phyloP scores from a whole-genome alignment of 306 rosid species.

The Prinsepia uniflora region DNA sequence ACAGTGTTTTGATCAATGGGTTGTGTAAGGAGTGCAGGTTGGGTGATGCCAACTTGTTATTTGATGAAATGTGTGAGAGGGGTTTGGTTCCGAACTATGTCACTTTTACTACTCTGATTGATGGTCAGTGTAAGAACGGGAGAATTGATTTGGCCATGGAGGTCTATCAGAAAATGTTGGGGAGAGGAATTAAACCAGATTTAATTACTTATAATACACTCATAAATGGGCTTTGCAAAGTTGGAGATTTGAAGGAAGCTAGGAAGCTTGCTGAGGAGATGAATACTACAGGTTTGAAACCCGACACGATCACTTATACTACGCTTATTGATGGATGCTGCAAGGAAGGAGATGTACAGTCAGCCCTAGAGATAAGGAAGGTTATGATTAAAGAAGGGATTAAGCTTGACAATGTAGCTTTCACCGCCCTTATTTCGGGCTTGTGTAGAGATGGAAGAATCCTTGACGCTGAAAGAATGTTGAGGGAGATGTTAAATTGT shows the following conservation, averaged over 20 bases:
- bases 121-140: slow-evolving; percentile 68
- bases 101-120: slow-evolving; percentile 64
- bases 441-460: slow-evolving; percentile 67
- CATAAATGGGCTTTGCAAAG: slow-evolving; percentile 78
- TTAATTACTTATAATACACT: slow-evolving; percentile 62
- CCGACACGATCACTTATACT: slow-evolving; percentile 78
- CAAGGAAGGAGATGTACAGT: slow-evolving; percentile 70
- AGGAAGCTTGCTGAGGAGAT: slow-evolving; percentile 57
- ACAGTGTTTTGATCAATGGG: slow-evolving; percentile 60
- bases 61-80: slow-evolving; percentile 62
- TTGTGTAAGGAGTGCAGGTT: slow-evolving; percentile 57
- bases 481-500: slow-evolving; percentile 67
- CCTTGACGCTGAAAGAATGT: slow-evolving; percentile 48
- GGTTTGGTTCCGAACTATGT: slow-evolving; percentile 68
- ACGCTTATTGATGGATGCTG: slow-evolving; percentile 80
- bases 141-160: slow-evolving; percentile 55
- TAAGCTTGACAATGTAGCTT: slow-evolving; percentile 67
- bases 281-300: slow-evolving; percentile 47
- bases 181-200: slow-evolving; percentile 60
- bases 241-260: slow-evolving; percentile 61
- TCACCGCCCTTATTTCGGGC: slow-evolving; percentile 68
- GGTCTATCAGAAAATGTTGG: slow-evolving; percentile 58
- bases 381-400: slow-evolving; percentile 54
- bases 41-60: slow-evolving; percentile 58
- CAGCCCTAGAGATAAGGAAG: slow-evolving; percentile 52